Evolutionary conservation across 2,329 filamentous ascomycete genomes (phyloP).

Genomic region (Calonectria honghensis): DNA sequence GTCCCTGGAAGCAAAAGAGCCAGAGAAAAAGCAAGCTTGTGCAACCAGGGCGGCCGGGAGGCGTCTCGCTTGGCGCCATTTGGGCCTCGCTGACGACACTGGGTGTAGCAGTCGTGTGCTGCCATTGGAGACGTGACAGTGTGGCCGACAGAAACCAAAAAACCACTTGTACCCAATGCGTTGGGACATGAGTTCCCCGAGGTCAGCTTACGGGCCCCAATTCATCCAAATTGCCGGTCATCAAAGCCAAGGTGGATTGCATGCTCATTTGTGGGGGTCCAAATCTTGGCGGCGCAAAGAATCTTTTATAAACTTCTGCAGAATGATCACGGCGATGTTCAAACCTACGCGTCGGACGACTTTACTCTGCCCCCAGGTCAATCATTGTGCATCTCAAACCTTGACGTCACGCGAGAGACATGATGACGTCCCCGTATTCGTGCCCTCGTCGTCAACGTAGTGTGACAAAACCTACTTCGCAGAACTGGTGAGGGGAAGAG

Average conservation of each 20-base stretch:
- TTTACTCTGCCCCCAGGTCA: background rate
- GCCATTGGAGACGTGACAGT: conserved; percentile 26
- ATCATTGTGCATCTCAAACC: background rate
- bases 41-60: conserved; percentile 8
- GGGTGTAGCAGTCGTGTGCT: conserved; percentile 38
- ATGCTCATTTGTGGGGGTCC: conserved; percentile 18
- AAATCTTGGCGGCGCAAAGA: background rate
- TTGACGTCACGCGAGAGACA: background rate
- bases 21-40: conserved; percentile 47
- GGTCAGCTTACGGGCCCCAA: conserved; percentile 42
- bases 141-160: conserved; percentile 16
- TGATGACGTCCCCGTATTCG: background rate
- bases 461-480: background rate
- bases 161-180: conserved; percentile 1
- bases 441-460: background rate
- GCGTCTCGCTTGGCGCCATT: conserved; percentile 38
- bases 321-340: background rate
- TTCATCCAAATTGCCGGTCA: conserved; percentile 34
- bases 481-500: conserved; percentile 17
- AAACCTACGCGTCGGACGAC: background rate
- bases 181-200: background rate
- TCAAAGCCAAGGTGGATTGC: background rate
- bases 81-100: conserved; percentile 49
- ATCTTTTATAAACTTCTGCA: background rate
- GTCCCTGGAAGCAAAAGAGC: background rate